Conservation (phyloP, 176 grass and related monocot species). For the Eleusine indica region DNA sequence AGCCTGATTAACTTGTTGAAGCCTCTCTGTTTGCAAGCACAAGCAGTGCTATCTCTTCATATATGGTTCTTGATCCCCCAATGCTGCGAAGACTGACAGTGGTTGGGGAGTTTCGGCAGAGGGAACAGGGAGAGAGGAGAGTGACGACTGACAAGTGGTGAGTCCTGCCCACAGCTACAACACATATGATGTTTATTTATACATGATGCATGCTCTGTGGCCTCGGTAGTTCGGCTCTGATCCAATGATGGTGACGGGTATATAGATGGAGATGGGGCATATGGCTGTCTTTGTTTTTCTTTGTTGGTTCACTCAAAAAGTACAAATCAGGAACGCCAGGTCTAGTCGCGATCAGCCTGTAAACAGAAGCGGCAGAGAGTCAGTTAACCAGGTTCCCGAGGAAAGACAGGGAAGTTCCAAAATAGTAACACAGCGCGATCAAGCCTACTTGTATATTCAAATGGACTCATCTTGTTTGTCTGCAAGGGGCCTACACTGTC, state of each 20-base stretch:
- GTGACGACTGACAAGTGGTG: slow-evolving; percentile 9
- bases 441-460: neutral
- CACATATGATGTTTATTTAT: slow-evolving; percentile 12
- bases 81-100: neutral
- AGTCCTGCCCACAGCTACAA: slow-evolving; percentile 2
- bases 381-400: slow-evolving; percentile 7
- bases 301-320: slow-evolving; percentile 50
- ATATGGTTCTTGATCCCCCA: neutral
- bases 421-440: neutral
- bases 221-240: slow-evolving; percentile 30
- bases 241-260: slow-evolving; percentile 45
- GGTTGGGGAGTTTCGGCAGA: neutral
- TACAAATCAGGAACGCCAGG: slow-evolving; percentile 19
- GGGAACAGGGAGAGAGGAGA: slow-evolving; percentile 21
- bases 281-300: neutral
- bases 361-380: neutral
- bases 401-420: slow-evolving; percentile 50
- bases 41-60: neutral
- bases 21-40: neutral
- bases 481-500: slow-evolving; percentile 14
- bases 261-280: slow-evolving; percentile 20
- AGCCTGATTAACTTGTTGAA: neutral
- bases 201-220: neutral
- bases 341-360: slow-evolving; percentile 45
- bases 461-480: neutral